phyloP scores from a whole-genome alignment of 2,329 filamentous ascomycete genomes.

The Fusarium verrucosum region DNA sequence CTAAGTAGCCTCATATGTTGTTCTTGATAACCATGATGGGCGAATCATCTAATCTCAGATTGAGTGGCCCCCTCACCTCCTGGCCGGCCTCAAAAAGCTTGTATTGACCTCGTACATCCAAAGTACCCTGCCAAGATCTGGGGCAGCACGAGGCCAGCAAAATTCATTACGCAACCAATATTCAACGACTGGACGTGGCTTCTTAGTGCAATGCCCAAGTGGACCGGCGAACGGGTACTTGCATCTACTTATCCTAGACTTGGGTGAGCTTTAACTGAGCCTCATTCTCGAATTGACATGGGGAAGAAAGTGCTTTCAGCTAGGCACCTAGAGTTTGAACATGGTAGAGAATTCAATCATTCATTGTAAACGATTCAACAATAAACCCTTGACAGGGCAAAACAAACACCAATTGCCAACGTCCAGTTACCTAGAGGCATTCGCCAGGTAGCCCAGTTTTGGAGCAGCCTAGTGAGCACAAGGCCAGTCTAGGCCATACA shows the following conservation, averaged over 20 bases:
- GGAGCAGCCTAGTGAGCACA: constrained; percentile 20
- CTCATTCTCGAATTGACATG: constrained; percentile 14
- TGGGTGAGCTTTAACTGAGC: constrained; percentile 19
- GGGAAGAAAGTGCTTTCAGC: background rate
- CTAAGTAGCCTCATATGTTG: background rate
- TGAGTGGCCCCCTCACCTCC: constrained; percentile 9
- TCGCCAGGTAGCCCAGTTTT: constrained; percentile 9
- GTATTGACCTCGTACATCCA: constrained; percentile 29
- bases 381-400: background rate
- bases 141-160: constrained; percentile 35
- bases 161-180: constrained; percentile 34
- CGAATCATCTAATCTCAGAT: background rate
- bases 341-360: background rate
- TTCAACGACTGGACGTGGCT: constrained; percentile 20
- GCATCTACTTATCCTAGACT: constrained; percentile 29
- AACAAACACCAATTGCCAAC: background rate
- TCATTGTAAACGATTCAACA: too few species aligned
- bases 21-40: too few species aligned
- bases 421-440: background rate
- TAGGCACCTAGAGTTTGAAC: background rate
- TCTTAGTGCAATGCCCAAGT: constrained; percentile 21
- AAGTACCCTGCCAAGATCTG: constrained; percentile 37
- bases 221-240: constrained; percentile 31
- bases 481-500: constrained; percentile 15
- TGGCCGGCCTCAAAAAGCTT: constrained; percentile 26